These are phyloP conservation scores for Dactylella cylindrospora DNA, from an alignment of 2,329 filamentous ascomycete species.

Conservation along the genomic window DNA sequence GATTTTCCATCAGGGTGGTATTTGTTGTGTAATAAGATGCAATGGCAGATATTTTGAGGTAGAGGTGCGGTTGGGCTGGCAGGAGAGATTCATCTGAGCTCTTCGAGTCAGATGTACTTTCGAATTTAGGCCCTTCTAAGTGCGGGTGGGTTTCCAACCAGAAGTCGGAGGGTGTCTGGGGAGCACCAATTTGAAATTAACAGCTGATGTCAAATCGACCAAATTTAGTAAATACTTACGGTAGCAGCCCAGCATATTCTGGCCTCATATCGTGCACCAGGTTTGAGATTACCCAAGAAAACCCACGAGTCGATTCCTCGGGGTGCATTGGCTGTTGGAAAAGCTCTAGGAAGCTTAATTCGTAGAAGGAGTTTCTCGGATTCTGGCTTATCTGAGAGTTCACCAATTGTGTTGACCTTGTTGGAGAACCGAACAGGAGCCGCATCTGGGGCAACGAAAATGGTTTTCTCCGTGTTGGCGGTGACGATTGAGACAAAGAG, in stretches of 20 bases:
- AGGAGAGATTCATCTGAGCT: constrained; percentile 48
- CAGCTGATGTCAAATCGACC: neutral
- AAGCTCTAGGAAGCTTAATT: constrained; percentile 56
- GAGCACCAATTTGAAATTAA: constrained; percentile 33
- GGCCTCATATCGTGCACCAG: constrained; percentile 80
- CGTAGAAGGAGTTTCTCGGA: constrained; percentile 23
- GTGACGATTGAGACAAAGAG: constrained; percentile 43
- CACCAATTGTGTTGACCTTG: constrained; percentile 12
- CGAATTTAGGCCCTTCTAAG: neutral
- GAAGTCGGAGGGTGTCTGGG: constrained; percentile 83
- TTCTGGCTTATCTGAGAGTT: constrained; percentile 4
- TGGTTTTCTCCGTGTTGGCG: constrained; percentile 87
- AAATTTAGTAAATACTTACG: constrained; percentile 62
- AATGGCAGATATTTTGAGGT: constrained; percentile 72
- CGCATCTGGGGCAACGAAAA: constrained; percentile 71
- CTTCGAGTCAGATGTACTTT: constrained; percentile 13
- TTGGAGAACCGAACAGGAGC: constrained; percentile 20
- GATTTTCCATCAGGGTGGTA: constrained; percentile 69
- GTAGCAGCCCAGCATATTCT: constrained; percentile 91
- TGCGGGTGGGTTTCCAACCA: constrained; percentile 60
- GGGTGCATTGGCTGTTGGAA: constrained; percentile 58
- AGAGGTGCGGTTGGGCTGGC: constrained; percentile 60
- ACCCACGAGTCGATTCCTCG: constrained; percentile 73
- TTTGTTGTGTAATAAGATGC: constrained; percentile 85
- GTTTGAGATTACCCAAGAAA: constrained; percentile 68